phyloP scores from a whole-genome alignment of 1,139 yeast species.

The Sugiyamaella novakii region DNA sequence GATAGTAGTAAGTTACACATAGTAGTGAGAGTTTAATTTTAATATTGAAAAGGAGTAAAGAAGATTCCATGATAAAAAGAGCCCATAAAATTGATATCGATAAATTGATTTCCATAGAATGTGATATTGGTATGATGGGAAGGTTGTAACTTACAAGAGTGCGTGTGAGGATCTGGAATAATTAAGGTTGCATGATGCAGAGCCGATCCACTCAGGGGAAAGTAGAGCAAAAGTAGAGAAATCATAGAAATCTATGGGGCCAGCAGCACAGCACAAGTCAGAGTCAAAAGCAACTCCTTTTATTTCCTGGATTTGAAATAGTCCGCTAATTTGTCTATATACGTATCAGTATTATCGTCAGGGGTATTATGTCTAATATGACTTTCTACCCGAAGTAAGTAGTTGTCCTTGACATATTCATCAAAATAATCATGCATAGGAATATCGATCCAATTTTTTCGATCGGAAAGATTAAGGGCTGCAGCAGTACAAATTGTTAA shows the following conservation, averaged over 20 bases:
- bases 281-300: not conserved
- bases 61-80: too few relatives aligned
- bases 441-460: conserved; percentile 44
- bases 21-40: too few relatives aligned
- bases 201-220: too few relatives aligned
- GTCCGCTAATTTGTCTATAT: conserved; percentile 10
- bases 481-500: conserved; percentile 60
- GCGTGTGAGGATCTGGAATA: conserved; percentile 2
- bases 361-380: conserved; percentile 42
- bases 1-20: too few relatives aligned
- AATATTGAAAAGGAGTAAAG: too few relatives aligned
- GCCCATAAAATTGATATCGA: too few relatives aligned
- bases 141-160: too few relatives aligned
- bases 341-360: conserved; percentile 44
- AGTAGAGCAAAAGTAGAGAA: too few relatives aligned
- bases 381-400: conserved; percentile 53
- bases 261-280: too few relatives aligned
- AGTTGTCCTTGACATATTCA: conserved; percentile 51
- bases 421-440: conserved; percentile 57
- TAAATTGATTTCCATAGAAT: too few relatives aligned
- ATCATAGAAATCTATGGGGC: too few relatives aligned
- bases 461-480: conserved; percentile 31
- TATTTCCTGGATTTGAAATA: conserved; percentile 7
- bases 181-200: conserved; percentile 13
- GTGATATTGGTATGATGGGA: too few relatives aligned